Percentiles rank a stretch among this genome's conserved stretches.
phyloP scores from a whole-genome alignment of 768 basidiomycete genomes.

The Multifurca ochricompacta region DNA sequence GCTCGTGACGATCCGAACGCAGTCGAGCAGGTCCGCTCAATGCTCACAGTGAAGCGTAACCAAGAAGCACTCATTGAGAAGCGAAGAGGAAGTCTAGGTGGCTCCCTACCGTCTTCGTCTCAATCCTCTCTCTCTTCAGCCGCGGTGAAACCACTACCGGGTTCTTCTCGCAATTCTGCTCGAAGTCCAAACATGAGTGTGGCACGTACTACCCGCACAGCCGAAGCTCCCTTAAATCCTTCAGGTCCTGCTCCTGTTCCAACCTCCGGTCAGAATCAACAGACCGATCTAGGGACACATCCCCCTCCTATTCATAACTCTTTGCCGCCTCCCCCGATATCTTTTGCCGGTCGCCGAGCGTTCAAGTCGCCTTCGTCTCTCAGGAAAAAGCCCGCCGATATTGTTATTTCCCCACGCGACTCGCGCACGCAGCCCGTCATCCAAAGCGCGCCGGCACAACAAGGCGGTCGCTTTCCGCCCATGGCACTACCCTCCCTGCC shows the following conservation, averaged over 20 bases:
- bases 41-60: constrained; percentile 57
- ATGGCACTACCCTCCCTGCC: constrained; percentile 21
- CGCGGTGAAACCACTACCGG: constrained; percentile 24
- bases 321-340: constrained; percentile 63
- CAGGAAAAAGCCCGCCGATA: constrained; percentile 68
- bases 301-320: constrained; percentile 32
- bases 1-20: constrained; percentile 50
- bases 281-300: constrained; percentile 13
- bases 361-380: constrained; percentile 45
- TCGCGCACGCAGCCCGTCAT: constrained; percentile 50
- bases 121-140: constrained; percentile 19
- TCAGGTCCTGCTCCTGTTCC: constrained; percentile 19
- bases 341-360: constrained; percentile 69
- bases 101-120: constrained; percentile 22
- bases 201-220: constrained; percentile 23
- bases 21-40: constrained; percentile 56
- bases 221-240: constrained; percentile 26
- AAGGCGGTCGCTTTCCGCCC: constrained; percentile 32
- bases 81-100: constrained; percentile 52
- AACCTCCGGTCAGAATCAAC: constrained; percentile 26
- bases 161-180: constrained; percentile 28
- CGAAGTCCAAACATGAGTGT: constrained; percentile 20
- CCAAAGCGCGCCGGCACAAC: constrained; percentile 69
- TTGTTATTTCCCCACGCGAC: constrained; percentile 67
- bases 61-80: constrained; percentile 67